These are phyloP conservation scores for Ajuga chamaepitys DNA, from an alignment of 257 asterid species.

Conservation along the genomic window DNA sequence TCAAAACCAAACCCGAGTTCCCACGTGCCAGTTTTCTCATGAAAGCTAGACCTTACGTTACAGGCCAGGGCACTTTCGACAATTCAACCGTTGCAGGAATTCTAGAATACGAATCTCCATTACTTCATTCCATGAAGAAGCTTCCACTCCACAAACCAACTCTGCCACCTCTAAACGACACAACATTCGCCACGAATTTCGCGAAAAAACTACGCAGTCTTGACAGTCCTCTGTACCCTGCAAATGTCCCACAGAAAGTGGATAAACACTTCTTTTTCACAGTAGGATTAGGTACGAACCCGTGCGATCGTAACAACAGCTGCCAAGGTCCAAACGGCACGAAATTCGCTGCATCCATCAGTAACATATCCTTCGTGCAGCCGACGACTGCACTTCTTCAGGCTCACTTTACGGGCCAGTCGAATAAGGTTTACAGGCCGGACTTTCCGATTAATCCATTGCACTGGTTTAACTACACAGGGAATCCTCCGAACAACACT, in stretches of 20 bases:
- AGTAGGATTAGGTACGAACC: conserved; percentile 30
- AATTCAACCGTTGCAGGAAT: conserved; percentile 31
- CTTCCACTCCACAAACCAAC: conserved; percentile 26
- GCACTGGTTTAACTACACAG: conserved; percentile 28
- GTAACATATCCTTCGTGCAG: conserved; percentile 20
- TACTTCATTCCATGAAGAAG: neutral
- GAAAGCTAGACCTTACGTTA: conserved; percentile 29
- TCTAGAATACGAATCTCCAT: conserved; percentile 22
- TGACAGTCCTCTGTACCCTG: conserved; percentile 18
- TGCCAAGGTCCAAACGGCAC: conserved; percentile 37
- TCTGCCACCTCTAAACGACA: conserved; percentile 31
- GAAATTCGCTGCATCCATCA: conserved; percentile 28
- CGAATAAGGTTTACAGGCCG: conserved; percentile 17
- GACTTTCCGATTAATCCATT: conserved; percentile 27
- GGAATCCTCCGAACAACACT: conserved; percentile 22
- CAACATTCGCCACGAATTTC: conserved; percentile 20
- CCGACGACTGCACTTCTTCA: conserved; percentile 31
- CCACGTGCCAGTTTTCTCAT: conserved; percentile 26
- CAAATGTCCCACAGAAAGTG: conserved; percentile 22
- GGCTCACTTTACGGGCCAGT: conserved; percentile 27
- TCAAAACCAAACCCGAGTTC: conserved; percentile 19
- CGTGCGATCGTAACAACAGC: conserved; percentile 19
- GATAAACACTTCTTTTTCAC: conserved; percentile 26
- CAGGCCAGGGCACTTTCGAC: conserved; percentile 37
- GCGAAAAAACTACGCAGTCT: conserved; percentile 18